Conservation (phyloP, 1,139 yeast genomes). For the Candida frijolesensis region DNA sequence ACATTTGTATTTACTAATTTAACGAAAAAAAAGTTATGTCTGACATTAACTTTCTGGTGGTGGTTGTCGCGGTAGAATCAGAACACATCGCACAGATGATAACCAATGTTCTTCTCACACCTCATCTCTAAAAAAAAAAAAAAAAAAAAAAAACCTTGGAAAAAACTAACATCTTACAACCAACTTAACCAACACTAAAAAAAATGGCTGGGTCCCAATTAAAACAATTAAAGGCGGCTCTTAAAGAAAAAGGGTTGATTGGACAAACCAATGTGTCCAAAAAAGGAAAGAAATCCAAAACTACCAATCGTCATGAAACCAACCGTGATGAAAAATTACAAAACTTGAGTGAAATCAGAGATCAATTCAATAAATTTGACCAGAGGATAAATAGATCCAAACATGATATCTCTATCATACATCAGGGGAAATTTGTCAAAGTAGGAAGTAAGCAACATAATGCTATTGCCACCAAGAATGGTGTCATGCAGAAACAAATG, state of each 20-base stretch:
- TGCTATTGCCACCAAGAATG: conserved; percentile 54
- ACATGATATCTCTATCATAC: conserved; percentile 58
- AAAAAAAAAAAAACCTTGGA: neutral
- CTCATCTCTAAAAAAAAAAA: conserved; percentile 1
- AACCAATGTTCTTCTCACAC: neutral
- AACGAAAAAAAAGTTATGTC: neutral
- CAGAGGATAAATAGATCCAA: conserved; percentile 71
- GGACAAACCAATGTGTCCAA: conserved; percentile 68
- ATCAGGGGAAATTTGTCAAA: conserved; percentile 55
- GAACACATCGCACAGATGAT: neutral
- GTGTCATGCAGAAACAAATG: conserved; percentile 76
- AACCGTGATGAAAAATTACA: conserved; percentile 67
- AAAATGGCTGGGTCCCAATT: conserved; percentile 89
- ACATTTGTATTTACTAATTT: neutral
- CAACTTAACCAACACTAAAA: neutral
- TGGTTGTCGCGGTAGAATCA: no score
- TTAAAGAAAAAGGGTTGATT: conserved; percentile 76
- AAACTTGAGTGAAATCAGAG: conserved; percentile 64
- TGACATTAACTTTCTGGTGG: neutral
- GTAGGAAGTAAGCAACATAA: conserved; percentile 56
- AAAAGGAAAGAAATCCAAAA: conserved; percentile 52
- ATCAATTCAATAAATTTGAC: conserved; percentile 89
- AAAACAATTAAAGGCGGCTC: conserved; percentile 75
- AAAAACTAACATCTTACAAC: neutral
- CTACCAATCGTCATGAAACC: conserved; percentile 49